Evolutionary conservation across 768 basidiomycete species (phyloP), one percentile per base, ranked within the genome.

Genomic region (Candolleomyces eurysporus): DNA sequence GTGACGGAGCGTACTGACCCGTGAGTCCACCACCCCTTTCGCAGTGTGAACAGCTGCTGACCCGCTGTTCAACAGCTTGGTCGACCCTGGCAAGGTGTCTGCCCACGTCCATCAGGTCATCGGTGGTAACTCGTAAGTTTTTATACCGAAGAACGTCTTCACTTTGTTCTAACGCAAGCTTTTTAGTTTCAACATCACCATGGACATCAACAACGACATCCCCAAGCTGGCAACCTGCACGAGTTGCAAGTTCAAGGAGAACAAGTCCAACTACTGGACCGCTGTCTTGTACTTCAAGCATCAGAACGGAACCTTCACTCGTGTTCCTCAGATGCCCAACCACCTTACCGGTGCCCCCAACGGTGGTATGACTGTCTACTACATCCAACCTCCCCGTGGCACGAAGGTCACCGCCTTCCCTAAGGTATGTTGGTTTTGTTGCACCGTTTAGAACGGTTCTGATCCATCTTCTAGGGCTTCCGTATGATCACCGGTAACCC

Each of bases 401-500:
- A 43, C 17, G 48, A 61, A 61, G 48, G 61, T 61, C 31, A 57
- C 55, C 19, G 32, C 16, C 17, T 61, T 61, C 55, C 55, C 61
- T 55, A 57, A 57, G 61, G 61, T 61, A 14, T 11, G 61, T 36
- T 36, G 8, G 36, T 42, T 16, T 7, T 21, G 36, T 32, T 39
- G 8, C 7, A 3, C 9, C 4, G 6, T 21, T 46, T 43, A n/a
- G 22, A 31, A 13, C 43, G 6, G 7, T 14, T 21, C 22, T 19
- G 2, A 39, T 30, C 51, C 14, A 46, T 26, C 9, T 16, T 22
- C 13, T 54, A 61, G 61, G 61, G 61, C 46, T 61, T 61, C 55
- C 61, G 61, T 46, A 61, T 61, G 61, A 61, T 61, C 61, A 51
- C 48, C 39, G 61, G 61, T 57, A 57, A 61, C 61, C 61, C 61